These are phyloP conservation scores for Crassisporium funariophilum DNA, from an alignment of 768 basidiomycete genomes.

Conservation along the genomic window DNA sequence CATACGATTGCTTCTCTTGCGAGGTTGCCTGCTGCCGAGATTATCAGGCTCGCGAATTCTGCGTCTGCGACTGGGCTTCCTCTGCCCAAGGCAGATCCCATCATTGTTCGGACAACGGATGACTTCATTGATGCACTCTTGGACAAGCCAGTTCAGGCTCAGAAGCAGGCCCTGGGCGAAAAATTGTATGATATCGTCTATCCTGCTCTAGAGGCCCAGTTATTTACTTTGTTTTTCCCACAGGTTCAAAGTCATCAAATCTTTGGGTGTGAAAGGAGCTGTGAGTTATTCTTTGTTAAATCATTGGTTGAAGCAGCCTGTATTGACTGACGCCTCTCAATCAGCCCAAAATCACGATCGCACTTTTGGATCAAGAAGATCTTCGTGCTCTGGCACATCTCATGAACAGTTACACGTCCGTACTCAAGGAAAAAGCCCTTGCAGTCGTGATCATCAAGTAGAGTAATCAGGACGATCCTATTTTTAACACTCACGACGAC, in stretches of 20 bases:
- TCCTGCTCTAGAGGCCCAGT: not conserved
- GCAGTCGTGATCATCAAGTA: conserved; percentile 33
- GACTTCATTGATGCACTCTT: conserved; percentile 67
- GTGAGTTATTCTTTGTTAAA: conserved; percentile 44
- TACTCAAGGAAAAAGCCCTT: conserved; percentile 78
- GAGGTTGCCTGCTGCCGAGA: conserved; percentile 72
- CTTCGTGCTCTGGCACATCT: conserved; percentile 81
- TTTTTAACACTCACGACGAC: too few species aligned
- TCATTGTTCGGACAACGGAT: conserved; percentile 69
- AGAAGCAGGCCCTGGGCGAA: conserved; percentile 83
- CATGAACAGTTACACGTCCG: conserved; percentile 82
- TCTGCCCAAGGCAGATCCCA: conserved; percentile 68
- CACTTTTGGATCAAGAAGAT: conserved; percentile 83
- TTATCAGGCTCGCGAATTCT: conserved; percentile 64
- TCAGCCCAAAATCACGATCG: conserved; percentile 86
- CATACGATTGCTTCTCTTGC: conserved; percentile 75
- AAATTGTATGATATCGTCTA: conserved; percentile 56
- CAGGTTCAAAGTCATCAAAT: conserved; percentile 65
- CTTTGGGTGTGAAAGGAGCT: conserved; percentile 80
- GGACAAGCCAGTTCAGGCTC: conserved; percentile 54
- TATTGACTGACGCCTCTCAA: conserved; percentile 5
- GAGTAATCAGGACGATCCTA: conserved; percentile 9
- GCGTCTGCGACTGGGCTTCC: conserved; percentile 54
- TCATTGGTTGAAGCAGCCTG: not conserved
- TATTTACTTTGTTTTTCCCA: not conserved